A percentile compares a stretch with the other conserved stretches of the same genome.
These are phyloP conservation scores for Mytilinidion resinicola DNA, from an alignment of 495 filamentous ascomycete genomes.

Conservation along the genomic window DNA sequence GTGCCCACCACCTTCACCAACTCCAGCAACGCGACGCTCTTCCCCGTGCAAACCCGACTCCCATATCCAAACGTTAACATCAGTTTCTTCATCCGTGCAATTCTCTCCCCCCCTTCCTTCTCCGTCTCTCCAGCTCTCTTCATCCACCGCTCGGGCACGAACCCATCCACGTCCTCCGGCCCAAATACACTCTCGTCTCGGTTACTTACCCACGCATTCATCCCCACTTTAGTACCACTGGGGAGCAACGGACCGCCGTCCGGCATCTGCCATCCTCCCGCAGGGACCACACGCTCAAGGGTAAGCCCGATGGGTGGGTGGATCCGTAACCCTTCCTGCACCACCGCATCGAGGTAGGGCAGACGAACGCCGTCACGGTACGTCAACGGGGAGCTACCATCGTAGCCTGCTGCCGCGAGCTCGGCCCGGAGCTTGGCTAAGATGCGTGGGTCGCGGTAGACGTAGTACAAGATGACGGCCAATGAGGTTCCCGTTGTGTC, in stretches of 20 bases:
- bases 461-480: background rate
- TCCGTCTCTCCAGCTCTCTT: slow-evolving; percentile 4
- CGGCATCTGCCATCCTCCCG: slow-evolving; percentile 1
- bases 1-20: slow-evolving; percentile 15
- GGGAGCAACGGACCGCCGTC: slow-evolving; percentile 11
- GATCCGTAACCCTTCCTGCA: slow-evolving; percentile 13
- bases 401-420: background rate
- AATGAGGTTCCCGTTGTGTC: slow-evolving; percentile 2
- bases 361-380: background rate
- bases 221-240: slow-evolving; percentile 13
- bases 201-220: slow-evolving; percentile 15
- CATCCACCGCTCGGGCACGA: slow-evolving; percentile 19
- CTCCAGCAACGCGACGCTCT: slow-evolving; percentile 6
- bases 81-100: slow-evolving; percentile 2
- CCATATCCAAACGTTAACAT: slow-evolving; percentile 12
- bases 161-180: slow-evolving; percentile 11
- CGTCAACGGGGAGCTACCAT: background rate
- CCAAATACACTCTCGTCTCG: slow-evolving; percentile 13
- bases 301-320: slow-evolving; percentile 7
- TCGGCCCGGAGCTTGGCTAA: slow-evolving; percentile 1
- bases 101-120: background rate
- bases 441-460: background rate
- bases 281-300: slow-evolving; percentile 15
- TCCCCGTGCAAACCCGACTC: slow-evolving; percentile 9
- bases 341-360: slow-evolving; percentile 20